phyloP scores from a whole-genome alignment of 208 protist species.

The Leishmania amazonensis region DNA sequence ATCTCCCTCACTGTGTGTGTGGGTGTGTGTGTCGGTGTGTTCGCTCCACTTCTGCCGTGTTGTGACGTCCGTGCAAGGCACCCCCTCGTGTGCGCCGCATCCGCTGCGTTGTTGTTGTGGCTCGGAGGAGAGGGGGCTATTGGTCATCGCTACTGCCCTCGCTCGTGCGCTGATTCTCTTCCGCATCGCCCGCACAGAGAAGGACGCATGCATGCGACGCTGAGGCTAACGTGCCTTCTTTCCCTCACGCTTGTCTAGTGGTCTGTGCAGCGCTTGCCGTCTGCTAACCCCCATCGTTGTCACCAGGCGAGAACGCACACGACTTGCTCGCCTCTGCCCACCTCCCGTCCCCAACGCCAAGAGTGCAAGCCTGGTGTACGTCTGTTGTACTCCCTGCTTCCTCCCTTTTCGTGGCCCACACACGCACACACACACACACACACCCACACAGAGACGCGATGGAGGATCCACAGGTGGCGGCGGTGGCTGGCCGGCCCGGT shows the following conservation, averaged over 20 bases:
- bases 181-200: neutral
- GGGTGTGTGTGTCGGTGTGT: too few species aligned
- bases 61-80: neutral
- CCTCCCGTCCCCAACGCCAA: too few species aligned
- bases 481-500: neutral
- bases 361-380: neutral
- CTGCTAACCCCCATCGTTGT: too few species aligned
- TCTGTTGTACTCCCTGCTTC: neutral
- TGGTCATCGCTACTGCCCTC: neutral
- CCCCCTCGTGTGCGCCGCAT: neutral
- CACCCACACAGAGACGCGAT: neutral
- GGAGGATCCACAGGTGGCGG: conserved; percentile 15
- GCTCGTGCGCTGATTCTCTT: neutral
- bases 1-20: neutral
- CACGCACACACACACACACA: neutral
- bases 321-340: too few species aligned
- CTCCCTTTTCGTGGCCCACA: neutral
- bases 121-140: neutral
- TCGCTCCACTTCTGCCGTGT: neutral
- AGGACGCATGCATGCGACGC: too few species aligned
- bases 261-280: neutral
- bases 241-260: neutral
- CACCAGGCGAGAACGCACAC: too few species aligned
- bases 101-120: neutral
- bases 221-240: neutral